Percentiles rank a stretch among this genome's conserved stretches.
Evolutionary conservation across 768 basidiomycete genomes (phyloP).

Genomic region (Podaxis sp.): DNA sequence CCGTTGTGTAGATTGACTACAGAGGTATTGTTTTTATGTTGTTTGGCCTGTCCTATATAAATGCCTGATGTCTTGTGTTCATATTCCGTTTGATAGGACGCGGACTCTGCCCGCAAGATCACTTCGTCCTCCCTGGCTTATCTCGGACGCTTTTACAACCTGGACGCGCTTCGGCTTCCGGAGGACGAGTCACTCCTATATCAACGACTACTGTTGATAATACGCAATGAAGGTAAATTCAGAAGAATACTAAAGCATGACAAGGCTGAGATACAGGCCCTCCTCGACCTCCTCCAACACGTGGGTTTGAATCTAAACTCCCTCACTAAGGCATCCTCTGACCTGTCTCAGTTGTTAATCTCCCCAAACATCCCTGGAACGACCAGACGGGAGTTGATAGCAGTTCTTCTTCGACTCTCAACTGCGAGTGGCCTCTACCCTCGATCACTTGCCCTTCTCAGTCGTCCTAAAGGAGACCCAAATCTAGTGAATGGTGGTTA

Average conservation of each 20-base stretch:
- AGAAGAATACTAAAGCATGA: background rate
- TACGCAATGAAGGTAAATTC: background rate
- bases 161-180: background rate
- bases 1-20: no score
- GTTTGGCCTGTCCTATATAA: no score
- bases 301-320: background rate
- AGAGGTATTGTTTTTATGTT: no score
- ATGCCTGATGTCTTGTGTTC: no score
- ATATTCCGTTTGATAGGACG: background rate
- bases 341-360: background rate
- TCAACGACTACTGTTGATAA: background rate
- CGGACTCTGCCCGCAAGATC: background rate
- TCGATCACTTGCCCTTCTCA: background rate
- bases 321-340: background rate
- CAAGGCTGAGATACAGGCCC: background rate
- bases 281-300: background rate
- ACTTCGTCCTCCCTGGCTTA: background rate
- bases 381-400: background rate
- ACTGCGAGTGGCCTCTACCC: constrained; percentile 1
- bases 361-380: background rate
- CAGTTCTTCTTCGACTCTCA: constrained; percentile 11
- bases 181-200: background rate
- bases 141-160: background rate
- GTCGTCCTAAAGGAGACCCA: background rate
- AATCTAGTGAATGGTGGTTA: background rate